Base-by-base conservation (phyloP, 2,329 filamentous ascomycete genomes). In the Diaporthe helianthi region DNA sequence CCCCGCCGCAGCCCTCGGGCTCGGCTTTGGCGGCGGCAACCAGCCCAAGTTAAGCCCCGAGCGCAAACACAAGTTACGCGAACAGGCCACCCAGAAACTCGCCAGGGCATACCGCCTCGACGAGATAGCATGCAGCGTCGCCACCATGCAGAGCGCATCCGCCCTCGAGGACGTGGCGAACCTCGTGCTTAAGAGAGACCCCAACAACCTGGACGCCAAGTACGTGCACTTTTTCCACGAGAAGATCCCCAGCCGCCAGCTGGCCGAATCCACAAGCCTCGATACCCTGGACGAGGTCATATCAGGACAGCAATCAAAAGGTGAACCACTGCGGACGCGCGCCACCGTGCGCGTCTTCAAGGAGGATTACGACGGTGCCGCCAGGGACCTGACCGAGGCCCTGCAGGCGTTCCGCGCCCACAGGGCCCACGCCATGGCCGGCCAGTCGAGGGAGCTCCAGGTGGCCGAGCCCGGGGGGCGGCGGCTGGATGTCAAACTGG, bases 191-290 rank as follows among this genome's bases (percentile, higher is more conserved):
- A 89, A 92, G 77, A 85, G 92, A 71, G 90, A 87, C 71, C 84
- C 88, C n/a, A 78, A 84, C 63, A 89, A 94, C 75, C 80, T 84
- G 52, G 92, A 96, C 75, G 93, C 92, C 33, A 92, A 91, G 78
- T 96, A 96, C 77, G 93, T 96, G n/a, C 92, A 96, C 77, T 96
- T 95, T 81, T 97, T 97, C 79, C 92, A 95, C 80, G 92, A 97
- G 80, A 96, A 95, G 85, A 94, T 96, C 31, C 91, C 92, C 1
- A 92, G 89, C 49, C 83, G 91, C 51, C 89, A 91, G 77, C 82
- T 96, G 77, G 91, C 89, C 44, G 88, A 93, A 75, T 90, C 86
- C 74, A 94, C 92, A 10, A 90, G 87, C 71, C 79, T 94, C 68
- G 81, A 87, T 65, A 84, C 89, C 4, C 79, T 97, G 72, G 84